Conservation (phyloP, 192 early-diverging fungal genomes). For the Coemansia sp. region DNA sequence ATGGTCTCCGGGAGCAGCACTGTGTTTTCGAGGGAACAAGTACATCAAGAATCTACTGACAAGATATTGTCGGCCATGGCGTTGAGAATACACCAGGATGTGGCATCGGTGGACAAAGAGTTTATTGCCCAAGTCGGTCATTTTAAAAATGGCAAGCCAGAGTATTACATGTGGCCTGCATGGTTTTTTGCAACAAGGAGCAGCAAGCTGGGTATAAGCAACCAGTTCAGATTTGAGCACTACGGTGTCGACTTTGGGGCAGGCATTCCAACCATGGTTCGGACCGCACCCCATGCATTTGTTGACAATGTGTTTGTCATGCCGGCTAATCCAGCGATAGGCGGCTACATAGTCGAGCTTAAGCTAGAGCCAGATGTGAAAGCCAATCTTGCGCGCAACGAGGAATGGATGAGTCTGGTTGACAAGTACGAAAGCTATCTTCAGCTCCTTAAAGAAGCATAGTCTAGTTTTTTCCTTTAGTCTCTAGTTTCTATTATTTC, state of each 20-base stretch:
- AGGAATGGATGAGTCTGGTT: background rate
- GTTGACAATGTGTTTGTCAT: background rate
- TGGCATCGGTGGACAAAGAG: background rate
- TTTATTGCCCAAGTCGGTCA: background rate
- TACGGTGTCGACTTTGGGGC: conserved; percentile 1
- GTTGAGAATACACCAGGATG: background rate
- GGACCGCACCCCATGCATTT: background rate
- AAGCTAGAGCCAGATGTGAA: background rate
- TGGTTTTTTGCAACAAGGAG: background rate
- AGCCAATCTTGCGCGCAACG: background rate
- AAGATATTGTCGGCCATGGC: background rate
- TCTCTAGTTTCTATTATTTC: too few relatives aligned
- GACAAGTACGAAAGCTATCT: background rate
- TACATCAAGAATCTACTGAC: background rate
- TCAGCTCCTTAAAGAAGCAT: background rate
- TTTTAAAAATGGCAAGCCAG: background rate
- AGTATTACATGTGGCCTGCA: background rate
- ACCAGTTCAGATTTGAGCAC: background rate
- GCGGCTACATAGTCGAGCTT: background rate
- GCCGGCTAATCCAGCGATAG: background rate
- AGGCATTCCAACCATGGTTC: background rate
- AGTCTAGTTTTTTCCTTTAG: too few relatives aligned
- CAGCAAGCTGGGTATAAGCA: background rate
- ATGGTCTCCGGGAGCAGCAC: background rate
- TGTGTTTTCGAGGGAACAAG: background rate